Conservation (phyloP, 805 yeast species). For the Yamadazyma akitaensis region DNA sequence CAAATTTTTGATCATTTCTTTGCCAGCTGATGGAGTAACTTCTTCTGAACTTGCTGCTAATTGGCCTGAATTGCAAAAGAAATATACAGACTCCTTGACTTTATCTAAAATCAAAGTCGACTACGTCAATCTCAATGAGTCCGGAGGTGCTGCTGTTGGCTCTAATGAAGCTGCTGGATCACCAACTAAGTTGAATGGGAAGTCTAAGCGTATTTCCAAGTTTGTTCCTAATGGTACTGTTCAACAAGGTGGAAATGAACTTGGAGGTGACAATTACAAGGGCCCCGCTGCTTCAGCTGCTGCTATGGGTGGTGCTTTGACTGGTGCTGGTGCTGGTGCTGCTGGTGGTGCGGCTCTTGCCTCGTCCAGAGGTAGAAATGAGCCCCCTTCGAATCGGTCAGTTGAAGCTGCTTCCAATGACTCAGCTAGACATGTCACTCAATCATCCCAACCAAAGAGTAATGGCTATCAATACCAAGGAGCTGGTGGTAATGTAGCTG, state of each 20-base stretch:
- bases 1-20: slow-evolving; percentile 83
- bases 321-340: slow-evolving; percentile 5
- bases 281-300: slow-evolving; percentile 2
- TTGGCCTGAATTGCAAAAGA: slow-evolving; percentile 70
- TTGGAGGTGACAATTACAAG: background rate
- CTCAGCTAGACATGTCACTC: background rate
- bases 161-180: background rate
- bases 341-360: background rate
- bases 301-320: slow-evolving; percentile 6
- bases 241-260: background rate
- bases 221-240: slow-evolving; percentile 15
- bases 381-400: background rate
- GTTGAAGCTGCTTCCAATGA: background rate
- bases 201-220: slow-evolving; percentile 15
- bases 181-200: slow-evolving; percentile 13
- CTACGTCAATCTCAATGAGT: slow-evolving; percentile 35
- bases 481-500: slow-evolving; percentile 8
- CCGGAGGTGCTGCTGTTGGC: background rate
- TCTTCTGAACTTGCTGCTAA: slow-evolving; percentile 55
- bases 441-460: background rate
- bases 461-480: background rate
- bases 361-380: background rate
- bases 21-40: slow-evolving; percentile 67
- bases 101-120: slow-evolving; percentile 66
- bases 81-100: slow-evolving; percentile 49